Conservation (phyloP, 106 monocot species). For the Phalaenopsis aphrodite region DNA sequence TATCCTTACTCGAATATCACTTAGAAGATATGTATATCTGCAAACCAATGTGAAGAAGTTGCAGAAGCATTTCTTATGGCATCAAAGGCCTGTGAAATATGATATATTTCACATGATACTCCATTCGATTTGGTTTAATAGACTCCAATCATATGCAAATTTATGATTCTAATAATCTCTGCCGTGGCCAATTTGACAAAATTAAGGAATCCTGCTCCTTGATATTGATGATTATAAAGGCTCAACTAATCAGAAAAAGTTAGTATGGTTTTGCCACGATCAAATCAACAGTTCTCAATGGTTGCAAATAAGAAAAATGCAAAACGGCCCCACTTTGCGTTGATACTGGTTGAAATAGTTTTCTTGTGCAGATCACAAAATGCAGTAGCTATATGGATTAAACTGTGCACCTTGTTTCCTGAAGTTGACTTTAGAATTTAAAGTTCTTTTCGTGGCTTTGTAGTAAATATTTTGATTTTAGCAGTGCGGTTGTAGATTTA, state of each 20-base stretch:
- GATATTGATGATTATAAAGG: neutral
- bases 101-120: conserved; percentile 89
- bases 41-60: conserved; percentile 53
- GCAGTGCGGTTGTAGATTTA: no score
- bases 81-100: conserved; percentile 60
- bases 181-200: neutral
- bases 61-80: conserved; percentile 86
- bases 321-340: neutral
- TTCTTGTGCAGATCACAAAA: neutral
- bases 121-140: conserved; percentile 81
- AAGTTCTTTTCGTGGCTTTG: no score
- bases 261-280: neutral
- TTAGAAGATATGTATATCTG: conserved; percentile 36
- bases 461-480: no score
- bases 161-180: neutral
- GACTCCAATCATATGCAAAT: conserved; percentile 45
- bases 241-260: neutral
- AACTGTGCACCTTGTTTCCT: no score
- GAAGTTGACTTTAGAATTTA: no score
- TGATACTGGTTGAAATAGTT: neutral
- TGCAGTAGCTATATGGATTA: no score
- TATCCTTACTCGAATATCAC: conserved; percentile 34
- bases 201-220: neutral
- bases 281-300: neutral
- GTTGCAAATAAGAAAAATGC: neutral